Base-by-base conservation (phyloP, 805 yeast genomes). In the Barnettozyma botsteinii region DNA sequence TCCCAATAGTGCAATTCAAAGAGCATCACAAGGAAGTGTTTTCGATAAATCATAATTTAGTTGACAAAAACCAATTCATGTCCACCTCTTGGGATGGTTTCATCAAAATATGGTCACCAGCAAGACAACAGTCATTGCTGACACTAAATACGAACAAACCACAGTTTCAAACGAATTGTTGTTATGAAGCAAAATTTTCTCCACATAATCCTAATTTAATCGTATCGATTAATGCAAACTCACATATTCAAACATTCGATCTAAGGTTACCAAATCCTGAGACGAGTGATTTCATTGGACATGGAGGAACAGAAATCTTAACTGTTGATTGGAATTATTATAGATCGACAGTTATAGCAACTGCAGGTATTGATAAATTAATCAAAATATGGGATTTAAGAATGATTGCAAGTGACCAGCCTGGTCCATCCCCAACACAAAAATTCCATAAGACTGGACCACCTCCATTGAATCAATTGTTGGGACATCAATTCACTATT, bases 31-130 rank as follows among this genome's bases (percentile, higher is more conserved):
- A 79, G 34, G 95, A 85, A 56, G 89, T 81, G 9, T 81, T 83
- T 46, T 71, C 81, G 14, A 75, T 84, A 26, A 75, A 76, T 51
- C 84, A 93, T 93, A 82, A 80, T 55, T 56, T 81, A 43, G 73
- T 78, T 4, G 82, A 79, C 47, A 84, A 87, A 61, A 55, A 72
- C 5, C 67, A 67, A 14, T 85, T 91, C 60, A 78, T 82, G 29
- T 73, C 91, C 15, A 74, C 89, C 21, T 82, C 95, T 8, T 91
- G 98, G 98, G 98, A 91, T 59, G 96, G 97, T 0, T 66, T 83
- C 0, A 73, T 89, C 28, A 86, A 85, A 59, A 55, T 86, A 4
- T 85, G 95, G 95, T 60, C 79, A 0, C 88, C 93, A 0, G 60
- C 61, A 29, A 66, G 88, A 41, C 63, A 60, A 22, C 64, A 69